Percentiles rank a stretch among this genome's conserved stretches.
Conservation (phyloP, 768 basidiomycete species). For the Lepiota venenata region DNA sequence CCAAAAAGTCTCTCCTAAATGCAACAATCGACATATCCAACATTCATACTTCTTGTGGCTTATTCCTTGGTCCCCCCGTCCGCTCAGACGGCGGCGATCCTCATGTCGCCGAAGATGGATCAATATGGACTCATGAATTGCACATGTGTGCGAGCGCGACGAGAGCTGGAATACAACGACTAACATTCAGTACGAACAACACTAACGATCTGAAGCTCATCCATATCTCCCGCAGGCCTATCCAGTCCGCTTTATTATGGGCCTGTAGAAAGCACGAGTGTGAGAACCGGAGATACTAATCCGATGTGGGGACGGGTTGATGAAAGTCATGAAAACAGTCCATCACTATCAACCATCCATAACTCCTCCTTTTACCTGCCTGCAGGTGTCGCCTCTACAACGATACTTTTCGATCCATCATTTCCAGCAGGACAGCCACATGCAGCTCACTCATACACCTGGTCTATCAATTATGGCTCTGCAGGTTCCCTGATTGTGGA, state of each 20-base stretch:
- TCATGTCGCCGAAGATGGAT: constrained; percentile 4
- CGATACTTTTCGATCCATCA: not conserved
- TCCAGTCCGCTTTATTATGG: not conserved
- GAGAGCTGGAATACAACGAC: constrained; percentile 1
- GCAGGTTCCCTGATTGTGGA: not conserved
- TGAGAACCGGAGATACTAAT: not conserved
- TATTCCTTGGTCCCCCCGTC: constrained; percentile 17
- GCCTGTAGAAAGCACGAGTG: constrained; percentile 1
- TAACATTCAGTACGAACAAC: constrained; percentile 1
- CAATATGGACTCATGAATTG: constrained; percentile 19
- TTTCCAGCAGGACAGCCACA: not conserved
- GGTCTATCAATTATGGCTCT: not conserved
- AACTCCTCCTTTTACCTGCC: constrained; percentile 1
- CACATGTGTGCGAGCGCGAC: constrained; percentile 18
- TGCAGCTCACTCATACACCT: not conserved
- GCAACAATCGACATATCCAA: constrained; percentile 19
- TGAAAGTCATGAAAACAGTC: constrained; percentile 3
- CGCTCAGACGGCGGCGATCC: constrained; percentile 20
- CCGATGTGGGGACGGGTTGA: constrained; percentile 4
- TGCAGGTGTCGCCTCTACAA: constrained; percentile 1
- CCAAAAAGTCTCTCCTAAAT: constrained; percentile 14
- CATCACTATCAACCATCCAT: constrained; percentile 4
- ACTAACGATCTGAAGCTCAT: not conserved
- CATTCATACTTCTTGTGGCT: constrained; percentile 17
- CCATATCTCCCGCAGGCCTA: not conserved